phyloP scores from a whole-genome alignment of 768 basidiomycete genomes.

The Clavulina sp. region DNA sequence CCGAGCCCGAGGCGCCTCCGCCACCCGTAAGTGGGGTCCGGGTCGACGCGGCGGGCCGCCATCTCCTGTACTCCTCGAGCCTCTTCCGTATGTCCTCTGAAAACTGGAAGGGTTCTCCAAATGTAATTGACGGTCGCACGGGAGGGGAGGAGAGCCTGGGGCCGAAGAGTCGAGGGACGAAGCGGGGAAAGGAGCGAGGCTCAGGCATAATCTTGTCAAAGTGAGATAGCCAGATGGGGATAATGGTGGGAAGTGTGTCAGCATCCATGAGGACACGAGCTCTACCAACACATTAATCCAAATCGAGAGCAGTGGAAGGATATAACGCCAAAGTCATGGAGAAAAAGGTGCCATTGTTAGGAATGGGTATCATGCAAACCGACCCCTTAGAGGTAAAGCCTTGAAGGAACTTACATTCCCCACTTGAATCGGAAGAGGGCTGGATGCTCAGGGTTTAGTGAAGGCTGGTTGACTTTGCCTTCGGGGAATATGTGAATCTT shows the following conservation, averaged over 20 bases:
- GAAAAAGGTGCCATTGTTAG: too few species aligned
- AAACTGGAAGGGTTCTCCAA: too few species aligned
- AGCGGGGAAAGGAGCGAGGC: conserved; percentile 58
- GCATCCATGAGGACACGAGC: conserved; percentile 69
- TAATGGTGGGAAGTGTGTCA: conserved; percentile 48
- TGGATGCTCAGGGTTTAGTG: conserved; percentile 15
- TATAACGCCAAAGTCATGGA: conserved; percentile 1
- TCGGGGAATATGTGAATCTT: conserved; percentile 86
- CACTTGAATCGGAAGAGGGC: conserved; percentile 72
- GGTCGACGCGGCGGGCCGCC: too few species aligned
- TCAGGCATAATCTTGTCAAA: conserved; percentile 89
- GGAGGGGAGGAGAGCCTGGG: too few species aligned
- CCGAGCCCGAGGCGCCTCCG: too few species aligned
- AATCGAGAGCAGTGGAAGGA: neutral
- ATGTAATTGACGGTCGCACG: too few species aligned
- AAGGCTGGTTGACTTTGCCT: conserved; percentile 64
- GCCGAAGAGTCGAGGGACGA: conserved; percentile 44
- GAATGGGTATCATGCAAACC: too few species aligned
- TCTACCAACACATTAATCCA: conserved; percentile 23
- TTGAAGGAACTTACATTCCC: conserved; percentile 60
- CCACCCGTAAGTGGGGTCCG: too few species aligned
- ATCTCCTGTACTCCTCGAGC: too few species aligned
- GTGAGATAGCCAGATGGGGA: conserved; percentile 89
- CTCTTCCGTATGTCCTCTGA: too few species aligned
- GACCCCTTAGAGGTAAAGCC: too few species aligned